These are phyloP conservation scores for Piedraia hortae DNA, from an alignment of 2,329 filamentous ascomycete genomes.

Conservation along the genomic window DNA sequence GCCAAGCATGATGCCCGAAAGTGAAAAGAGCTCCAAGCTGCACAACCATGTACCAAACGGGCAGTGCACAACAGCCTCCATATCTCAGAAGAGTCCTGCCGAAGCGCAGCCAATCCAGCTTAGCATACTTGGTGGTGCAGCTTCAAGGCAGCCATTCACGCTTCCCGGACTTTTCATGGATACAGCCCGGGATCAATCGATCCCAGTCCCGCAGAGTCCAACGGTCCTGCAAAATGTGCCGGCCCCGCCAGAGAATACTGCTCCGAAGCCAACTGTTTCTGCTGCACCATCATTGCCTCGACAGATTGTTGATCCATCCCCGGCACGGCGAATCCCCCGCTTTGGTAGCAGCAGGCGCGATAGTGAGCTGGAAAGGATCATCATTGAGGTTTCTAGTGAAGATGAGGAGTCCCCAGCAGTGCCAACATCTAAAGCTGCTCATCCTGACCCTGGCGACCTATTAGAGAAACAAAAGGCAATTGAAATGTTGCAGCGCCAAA, in stretches of 20 bases:
- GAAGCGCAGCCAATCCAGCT: not conserved
- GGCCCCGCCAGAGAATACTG: not conserved
- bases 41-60: not conserved
- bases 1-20: not conserved
- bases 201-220: no score
- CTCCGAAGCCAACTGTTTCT: not conserved
- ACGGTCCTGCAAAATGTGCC: not conserved
- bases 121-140: constrained; percentile 1
- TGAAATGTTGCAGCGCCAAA: not conserved
- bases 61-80: not conserved
- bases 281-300: not conserved
- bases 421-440: not conserved
- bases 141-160: constrained; percentile 3
- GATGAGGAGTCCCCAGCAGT: constrained; percentile 16
- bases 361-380: constrained; percentile 30
- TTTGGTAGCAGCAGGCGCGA: constrained; percentile 25
- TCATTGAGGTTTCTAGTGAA: constrained; percentile 68
- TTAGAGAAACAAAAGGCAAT: no score
- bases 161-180: constrained; percentile 7
- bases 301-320: no score
- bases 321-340: constrained; percentile 27
- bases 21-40: not conserved
- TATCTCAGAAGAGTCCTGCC: no score
- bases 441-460: no score
- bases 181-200: no score